These are phyloP conservation scores for Hymenoscyphus fraxineus DNA, from an alignment of 2,329 filamentous ascomycete species.

Conservation along the genomic window DNA sequence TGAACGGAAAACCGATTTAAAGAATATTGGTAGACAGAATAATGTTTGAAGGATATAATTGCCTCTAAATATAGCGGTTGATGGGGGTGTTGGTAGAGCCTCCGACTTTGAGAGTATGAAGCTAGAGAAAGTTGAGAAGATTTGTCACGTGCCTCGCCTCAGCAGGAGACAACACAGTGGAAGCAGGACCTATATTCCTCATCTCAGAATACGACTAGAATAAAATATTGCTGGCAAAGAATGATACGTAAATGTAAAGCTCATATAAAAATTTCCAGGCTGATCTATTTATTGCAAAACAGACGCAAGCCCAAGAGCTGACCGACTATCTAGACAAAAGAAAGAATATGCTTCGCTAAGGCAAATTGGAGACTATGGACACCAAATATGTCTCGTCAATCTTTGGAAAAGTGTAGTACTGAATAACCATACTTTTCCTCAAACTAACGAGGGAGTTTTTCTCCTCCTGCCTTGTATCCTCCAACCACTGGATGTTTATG, in stretches of 20 bases:
- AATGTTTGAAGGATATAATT: not conserved
- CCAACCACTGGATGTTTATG: constrained; percentile 46
- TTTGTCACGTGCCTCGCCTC: not conserved
- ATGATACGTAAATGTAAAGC: not conserved
- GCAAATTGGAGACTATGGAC: not conserved
- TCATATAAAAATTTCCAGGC: not conserved
- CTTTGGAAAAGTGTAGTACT: constrained; percentile 26
- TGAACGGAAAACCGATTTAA: not conserved
- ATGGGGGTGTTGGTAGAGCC: not conserved
- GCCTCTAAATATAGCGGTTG: not conserved
- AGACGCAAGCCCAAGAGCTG: not conserved
- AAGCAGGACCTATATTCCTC: not conserved
- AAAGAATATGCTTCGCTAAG: not conserved
- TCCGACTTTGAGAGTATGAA: not conserved
- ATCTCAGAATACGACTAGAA: not conserved
- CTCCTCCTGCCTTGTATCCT: constrained; percentile 72
- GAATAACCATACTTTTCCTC: constrained; percentile 34
- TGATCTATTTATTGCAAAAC: not conserved
- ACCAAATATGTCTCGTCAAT: constrained; percentile 15
- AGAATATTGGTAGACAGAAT: not conserved
- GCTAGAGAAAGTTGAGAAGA: not conserved
- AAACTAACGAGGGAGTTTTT: constrained; percentile 39
- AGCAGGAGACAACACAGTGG: not conserved
- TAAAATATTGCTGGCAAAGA: not conserved
- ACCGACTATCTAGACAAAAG: not conserved